Conservation (phyloP, 2,329 filamentous ascomycete genomes). For the Neofusicoccum sp. region DNA sequence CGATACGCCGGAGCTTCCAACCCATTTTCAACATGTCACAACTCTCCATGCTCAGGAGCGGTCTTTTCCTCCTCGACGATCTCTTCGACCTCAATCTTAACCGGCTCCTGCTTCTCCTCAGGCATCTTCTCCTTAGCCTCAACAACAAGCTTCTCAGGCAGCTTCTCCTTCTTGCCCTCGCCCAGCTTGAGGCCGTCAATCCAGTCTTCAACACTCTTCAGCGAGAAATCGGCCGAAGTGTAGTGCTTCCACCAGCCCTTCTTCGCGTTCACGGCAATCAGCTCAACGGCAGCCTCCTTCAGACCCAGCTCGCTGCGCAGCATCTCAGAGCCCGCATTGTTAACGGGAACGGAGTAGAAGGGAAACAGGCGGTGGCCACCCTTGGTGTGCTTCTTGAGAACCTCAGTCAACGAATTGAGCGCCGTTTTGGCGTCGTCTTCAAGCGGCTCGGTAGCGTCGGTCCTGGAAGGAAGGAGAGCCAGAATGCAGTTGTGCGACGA, state of each 20-base stretch:
- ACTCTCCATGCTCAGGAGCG: slow-evolving; percentile 28
- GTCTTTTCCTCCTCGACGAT: slow-evolving; percentile 25
- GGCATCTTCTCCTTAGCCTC: slow-evolving; percentile 26
- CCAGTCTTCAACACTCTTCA: slow-evolving; percentile 73
- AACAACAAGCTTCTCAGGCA: slow-evolving; percentile 52
- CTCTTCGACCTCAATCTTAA: slow-evolving; percentile 35
- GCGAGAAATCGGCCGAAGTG: slow-evolving; percentile 55
- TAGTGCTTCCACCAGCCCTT: slow-evolving; percentile 83
- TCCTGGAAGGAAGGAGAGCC: slow-evolving; percentile 58
- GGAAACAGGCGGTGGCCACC: slow-evolving; percentile 72
- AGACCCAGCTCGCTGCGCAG: slow-evolving; percentile 65
- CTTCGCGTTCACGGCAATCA: slow-evolving; percentile 82
- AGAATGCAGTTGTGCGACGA: slow-evolving; percentile 84
- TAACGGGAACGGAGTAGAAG: slow-evolving; percentile 70
- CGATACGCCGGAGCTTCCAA: too few species aligned
- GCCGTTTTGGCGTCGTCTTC: slow-evolving; percentile 43
- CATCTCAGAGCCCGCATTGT: slow-evolving; percentile 55
- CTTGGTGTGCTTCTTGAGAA: slow-evolving; percentile 72
- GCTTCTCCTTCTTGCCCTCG: slow-evolving; percentile 73
- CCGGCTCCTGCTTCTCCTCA: slow-evolving; percentile 27
- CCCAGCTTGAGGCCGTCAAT: slow-evolving; percentile 89
- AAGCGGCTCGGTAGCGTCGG: slow-evolving; percentile 23
- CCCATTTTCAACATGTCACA: slow-evolving; percentile 19
- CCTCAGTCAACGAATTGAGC: slow-evolving; percentile 64
- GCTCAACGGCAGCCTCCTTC: slow-evolving; percentile 56